Conservation (phyloP, 352 stramenopile species). For the Globisporangium iwayamae region DNA sequence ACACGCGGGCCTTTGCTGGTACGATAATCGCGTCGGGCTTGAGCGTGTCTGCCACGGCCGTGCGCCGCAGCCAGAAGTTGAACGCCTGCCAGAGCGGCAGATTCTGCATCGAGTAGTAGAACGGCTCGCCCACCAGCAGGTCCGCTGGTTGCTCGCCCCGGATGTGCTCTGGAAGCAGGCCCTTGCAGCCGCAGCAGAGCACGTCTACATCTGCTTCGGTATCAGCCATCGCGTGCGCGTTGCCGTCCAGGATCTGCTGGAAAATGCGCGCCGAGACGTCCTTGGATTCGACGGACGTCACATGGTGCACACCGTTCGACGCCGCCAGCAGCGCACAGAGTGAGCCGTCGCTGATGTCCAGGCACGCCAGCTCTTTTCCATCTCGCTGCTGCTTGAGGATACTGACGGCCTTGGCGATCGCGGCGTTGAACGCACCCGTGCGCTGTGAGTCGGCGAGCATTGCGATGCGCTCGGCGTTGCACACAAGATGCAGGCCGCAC, state of each 20-base stretch:
- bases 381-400: constrained; percentile 8
- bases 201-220: constrained; percentile 37
- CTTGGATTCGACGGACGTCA: constrained; percentile 80
- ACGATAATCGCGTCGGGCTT: constrained; percentile 38
- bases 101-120: constrained; percentile 89
- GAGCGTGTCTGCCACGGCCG: constrained; percentile 42
- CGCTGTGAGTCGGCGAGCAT: constrained; percentile 62
- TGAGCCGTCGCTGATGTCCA: constrained; percentile 80
- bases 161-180: constrained; percentile 53
- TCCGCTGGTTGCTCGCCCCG: constrained; percentile 45
- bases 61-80: constrained; percentile 81
- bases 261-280: constrained; percentile 77
- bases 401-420: constrained; percentile 33
- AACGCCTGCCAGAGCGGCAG: constrained; percentile 75
- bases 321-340: constrained; percentile 60
- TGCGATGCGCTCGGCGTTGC: constrained; percentile 72
- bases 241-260: constrained; percentile 59
- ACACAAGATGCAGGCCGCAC: constrained; percentile 74
- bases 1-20: constrained; percentile 42
- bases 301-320: constrained; percentile 36
- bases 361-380: constrained; percentile 29
- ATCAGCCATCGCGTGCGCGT: constrained; percentile 15
- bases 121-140: constrained; percentile 67
- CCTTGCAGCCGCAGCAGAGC: constrained; percentile 69
- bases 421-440: constrained; percentile 30